Evolutionary conservation across 1,139 yeast genomes (phyloP).

Genomic region (Blastobotrys serpentis): DNA sequence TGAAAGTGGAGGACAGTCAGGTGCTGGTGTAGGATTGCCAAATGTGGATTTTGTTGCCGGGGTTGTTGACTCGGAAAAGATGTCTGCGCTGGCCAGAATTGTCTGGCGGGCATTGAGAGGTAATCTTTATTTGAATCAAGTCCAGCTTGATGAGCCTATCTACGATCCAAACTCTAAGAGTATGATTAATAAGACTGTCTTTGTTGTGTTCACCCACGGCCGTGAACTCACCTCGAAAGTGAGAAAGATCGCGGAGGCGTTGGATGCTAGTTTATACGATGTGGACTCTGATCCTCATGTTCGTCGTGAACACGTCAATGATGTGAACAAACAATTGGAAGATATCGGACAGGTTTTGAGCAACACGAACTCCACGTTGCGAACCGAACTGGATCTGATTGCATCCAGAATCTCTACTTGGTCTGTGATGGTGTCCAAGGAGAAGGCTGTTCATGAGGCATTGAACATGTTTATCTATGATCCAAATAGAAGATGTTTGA

Average conservation of each 20-base stretch:
- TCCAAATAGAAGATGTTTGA: constrained; percentile 77
- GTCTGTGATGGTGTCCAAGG: constrained; percentile 65
- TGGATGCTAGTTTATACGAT: constrained; percentile 75
- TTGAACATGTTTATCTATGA: constrained; percentile 85
- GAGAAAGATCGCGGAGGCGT: constrained; percentile 71
- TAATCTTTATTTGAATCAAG: constrained; percentile 71
- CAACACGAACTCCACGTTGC: constrained; percentile 68
- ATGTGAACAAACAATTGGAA: constrained; percentile 55
- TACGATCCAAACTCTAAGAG: constrained; percentile 52
- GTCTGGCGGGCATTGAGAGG: constrained; percentile 94
- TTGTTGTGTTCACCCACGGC: constrained; percentile 89
- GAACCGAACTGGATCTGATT: constrained; percentile 72
- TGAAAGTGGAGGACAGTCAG: constrained; percentile 25
- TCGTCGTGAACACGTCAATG: constrained; percentile 58
- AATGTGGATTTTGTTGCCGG: constrained; percentile 73
- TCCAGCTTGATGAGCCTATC: constrained; percentile 62
- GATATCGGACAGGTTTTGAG: constrained; percentile 69
- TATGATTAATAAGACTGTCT: constrained; percentile 62
- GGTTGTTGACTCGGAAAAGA: constrained; percentile 71
- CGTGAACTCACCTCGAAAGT: constrained; percentile 66
- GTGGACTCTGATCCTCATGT: constrained; percentile 58
- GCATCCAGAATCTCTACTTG: constrained; percentile 76
- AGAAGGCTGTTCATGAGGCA: constrained; percentile 69
- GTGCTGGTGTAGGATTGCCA: not conserved
- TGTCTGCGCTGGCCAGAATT: constrained; percentile 73